Conservation (phyloP, 2,329 filamentous ascomycete species). For the Ceratocystis diversiconidia region DNA sequence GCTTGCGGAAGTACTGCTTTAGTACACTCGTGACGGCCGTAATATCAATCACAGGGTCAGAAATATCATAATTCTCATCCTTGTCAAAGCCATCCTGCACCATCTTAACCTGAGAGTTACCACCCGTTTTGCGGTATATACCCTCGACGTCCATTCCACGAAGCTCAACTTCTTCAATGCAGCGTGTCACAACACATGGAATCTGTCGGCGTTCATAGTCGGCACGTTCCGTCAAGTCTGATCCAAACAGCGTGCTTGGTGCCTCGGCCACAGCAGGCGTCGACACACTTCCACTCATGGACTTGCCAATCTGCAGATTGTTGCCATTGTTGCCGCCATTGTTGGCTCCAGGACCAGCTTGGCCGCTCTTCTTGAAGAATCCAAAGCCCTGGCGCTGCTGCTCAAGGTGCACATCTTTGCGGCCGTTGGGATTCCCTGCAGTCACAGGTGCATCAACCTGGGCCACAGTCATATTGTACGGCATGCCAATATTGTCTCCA, state of each 20-base stretch:
- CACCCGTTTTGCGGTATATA: conserved; percentile 94
- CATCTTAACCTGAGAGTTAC: conserved; percentile 75
- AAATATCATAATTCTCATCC: conserved; percentile 76
- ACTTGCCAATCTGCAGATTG: conserved; percentile 13
- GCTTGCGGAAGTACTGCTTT: conserved; percentile 94
- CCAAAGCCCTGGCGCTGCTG: conserved; percentile 47
- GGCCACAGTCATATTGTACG: conserved; percentile 53
- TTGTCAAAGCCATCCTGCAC: conserved; percentile 88
- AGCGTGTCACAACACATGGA: conserved; percentile 78
- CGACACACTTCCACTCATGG: conserved; percentile 10
- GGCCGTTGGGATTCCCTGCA: conserved; percentile 19
- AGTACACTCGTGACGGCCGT: conserved; percentile 89
- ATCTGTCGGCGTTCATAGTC: conserved; percentile 83
- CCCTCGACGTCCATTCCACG: conserved; percentile 96
- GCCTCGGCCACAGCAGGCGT: conserved; percentile 25
- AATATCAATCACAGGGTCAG: conserved; percentile 85
- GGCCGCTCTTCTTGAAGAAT: conserved; percentile 47
- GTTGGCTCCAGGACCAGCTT: background rate
- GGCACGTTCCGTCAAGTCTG: conserved; percentile 70
- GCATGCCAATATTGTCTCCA: conserved; percentile 51
- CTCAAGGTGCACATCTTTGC: conserved; percentile 25
- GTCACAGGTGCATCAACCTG: conserved; percentile 36
- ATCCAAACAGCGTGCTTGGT: conserved; percentile 62
- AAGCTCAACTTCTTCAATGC: conserved; percentile 90
- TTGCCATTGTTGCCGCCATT: no score